Base-by-base conservation (phyloP, 345 rosid species). In the Limnanthes douglasii region DNA sequence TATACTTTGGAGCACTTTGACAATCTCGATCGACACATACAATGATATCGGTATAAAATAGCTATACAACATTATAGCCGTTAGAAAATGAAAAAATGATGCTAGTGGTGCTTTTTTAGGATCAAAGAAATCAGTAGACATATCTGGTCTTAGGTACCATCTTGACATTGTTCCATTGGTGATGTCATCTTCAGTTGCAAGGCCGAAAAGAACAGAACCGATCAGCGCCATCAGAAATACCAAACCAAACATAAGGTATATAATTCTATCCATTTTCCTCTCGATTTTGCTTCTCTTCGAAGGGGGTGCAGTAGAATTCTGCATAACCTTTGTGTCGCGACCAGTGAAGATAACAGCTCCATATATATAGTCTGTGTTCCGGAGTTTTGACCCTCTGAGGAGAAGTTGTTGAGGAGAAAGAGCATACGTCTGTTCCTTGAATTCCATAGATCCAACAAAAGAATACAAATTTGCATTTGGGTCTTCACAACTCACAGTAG, bases 281-380 rank as follows among this genome's bases (percentile, higher is more conserved):
- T 86, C 97, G 12, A 82, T 56, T 55, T 37, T 73, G 62, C 97
- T 86, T 65, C 97, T 69, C 65, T 86, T 86, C 7, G 94, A 86
- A 37, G 94, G 97, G 19, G 97, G 88, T 5, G 48, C 73, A 0
- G 77, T 78, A 18, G 94, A 48, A 51, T 86, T 86, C 42, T 82
- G 97, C 10, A 78, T 73, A 14, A 82, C 97, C 69, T 86, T 86
- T 3, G 97, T 86, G 62, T 86, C 97, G 13, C 65, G 77, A 33
- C 97, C 94, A 0, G 92, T 78, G 70, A 82, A 86, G 51, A 86
- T 52, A 40, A 82, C 86, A 12, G 56, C 85, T 7, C 97, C 97
- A 25, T 68, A 73, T 27, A 82, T 61, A 46, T 57, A 67, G 32
- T 86, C 97, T 0, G 97, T 86, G 47, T 86, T 86, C 41, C 85